Evolutionary conservation across 176 grass and related monocot species (phyloP).

Genomic region (Phragmites australis): DNA sequence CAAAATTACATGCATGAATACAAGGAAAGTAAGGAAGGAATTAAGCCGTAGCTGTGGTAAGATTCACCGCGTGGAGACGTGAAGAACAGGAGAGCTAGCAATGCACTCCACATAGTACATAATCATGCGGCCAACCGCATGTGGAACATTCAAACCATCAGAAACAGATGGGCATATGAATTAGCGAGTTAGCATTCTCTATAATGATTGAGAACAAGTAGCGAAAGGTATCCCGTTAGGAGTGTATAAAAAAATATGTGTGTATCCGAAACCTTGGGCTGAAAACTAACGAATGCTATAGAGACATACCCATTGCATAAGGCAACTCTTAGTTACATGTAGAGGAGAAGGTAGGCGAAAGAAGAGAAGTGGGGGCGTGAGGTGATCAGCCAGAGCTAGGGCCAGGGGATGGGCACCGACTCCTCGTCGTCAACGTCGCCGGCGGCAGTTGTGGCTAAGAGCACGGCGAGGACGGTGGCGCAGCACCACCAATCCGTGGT

Average conservation of each 20-base stretch:
- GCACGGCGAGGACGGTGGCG: constrained; percentile 17
- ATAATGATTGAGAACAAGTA: no score
- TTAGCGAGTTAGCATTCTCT: no score
- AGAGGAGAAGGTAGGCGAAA: neutral
- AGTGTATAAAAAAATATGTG: neutral
- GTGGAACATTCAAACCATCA: constrained; percentile 17
- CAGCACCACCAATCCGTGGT: constrained; percentile 37
- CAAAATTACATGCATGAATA: no score
- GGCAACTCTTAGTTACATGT: neutral
- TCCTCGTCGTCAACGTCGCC: neutral
- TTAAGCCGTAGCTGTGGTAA: neutral
- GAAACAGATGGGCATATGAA: constrained; percentile 17
- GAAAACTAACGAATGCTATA: neutral
- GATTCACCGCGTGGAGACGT: constrained; percentile 19
- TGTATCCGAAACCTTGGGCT: neutral
- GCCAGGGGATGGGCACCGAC: constrained; percentile 7
- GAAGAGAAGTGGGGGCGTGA: neutral
- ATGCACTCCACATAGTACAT: neutral
- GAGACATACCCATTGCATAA: neutral
- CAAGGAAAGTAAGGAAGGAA: no score
- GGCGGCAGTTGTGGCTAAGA: neutral
- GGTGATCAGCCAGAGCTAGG: no score
- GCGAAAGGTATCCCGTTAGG: neutral
- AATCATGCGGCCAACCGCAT: constrained; percentile 4
- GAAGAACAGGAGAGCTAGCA: neutral